Evolutionary conservation across 257 asterid species (phyloP).

Genomic region (Solanum ossicruentum): DNA sequence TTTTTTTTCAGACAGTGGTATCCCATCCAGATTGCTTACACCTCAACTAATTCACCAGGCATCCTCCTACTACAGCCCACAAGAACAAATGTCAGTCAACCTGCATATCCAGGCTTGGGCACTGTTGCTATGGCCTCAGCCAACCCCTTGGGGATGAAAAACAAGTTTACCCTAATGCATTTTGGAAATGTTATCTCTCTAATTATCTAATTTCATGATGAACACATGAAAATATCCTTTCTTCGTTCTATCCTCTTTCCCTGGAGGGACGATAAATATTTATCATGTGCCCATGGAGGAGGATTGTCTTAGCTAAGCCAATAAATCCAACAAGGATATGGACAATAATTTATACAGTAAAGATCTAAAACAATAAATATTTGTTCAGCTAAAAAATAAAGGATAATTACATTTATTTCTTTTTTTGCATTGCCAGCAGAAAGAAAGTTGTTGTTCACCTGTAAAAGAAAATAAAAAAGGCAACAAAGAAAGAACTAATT

Average conservation of each 20-base stretch:
- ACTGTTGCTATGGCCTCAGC: not conserved
- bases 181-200: not conserved
- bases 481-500: not conserved
- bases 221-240: not conserved
- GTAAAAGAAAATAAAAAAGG: slow-evolving; percentile 11
- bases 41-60: not conserved
- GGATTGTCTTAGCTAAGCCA: not conserved
- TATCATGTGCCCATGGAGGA: not conserved
- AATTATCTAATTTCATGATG: not conserved
- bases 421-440: slow-evolving; percentile 87
- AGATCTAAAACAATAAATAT: not conserved
- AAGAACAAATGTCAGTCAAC: not conserved
- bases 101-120: not conserved
- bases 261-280: not conserved
- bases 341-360: not conserved
- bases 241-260: not conserved
- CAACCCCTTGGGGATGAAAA: not conserved
- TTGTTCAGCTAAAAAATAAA: not conserved
- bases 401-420: slow-evolving; percentile 61
- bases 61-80: not conserved
- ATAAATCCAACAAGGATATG: not conserved
- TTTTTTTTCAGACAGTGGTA: not conserved
- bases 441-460: slow-evolving; percentile 95
- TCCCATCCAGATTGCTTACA: not conserved
- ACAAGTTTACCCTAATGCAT: not conserved